Base-by-base conservation (phyloP, 306 rosid species). In the Mimosa pudica region DNA sequence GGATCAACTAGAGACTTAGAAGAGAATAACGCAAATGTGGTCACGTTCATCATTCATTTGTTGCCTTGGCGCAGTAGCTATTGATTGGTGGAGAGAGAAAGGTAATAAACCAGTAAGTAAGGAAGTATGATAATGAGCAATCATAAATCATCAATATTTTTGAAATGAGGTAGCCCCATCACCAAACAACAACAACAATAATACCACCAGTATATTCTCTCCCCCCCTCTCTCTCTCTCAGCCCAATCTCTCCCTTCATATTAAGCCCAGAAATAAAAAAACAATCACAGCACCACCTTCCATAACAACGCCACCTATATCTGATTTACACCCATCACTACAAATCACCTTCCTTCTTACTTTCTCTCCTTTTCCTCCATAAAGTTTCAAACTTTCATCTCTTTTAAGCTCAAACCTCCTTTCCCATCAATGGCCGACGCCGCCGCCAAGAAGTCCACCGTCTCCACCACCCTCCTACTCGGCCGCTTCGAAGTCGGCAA, bases 351-450 rank as follows among this genome's bases (percentile, higher is more conserved):
- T 48, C 72, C 75, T 20, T 74, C 18, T 80, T 66, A 12, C 30
- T 4, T 55, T 36, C 16, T 3, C 10, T 8, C 46, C 36, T 6
- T 54, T 18, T 57, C 8, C 30, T 57, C 32, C 13, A 3, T 0
- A 35, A 61, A 14, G 14, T 4, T 17, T 51, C 5, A 7, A 80
- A 46, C 38, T 77, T 63, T 11, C 46, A 36, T 38, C 5, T 38
- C 5, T 38, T 38, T 38, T 38, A 3, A 17, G 7, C 36, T 54
- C 60, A 71, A 16, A 4, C 12, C 4, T 20, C 36, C 44, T 12
- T 51, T 24, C 65, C 66, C 88, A 24, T 71, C 85, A 51, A 89
- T 89, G 93, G 93, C 89, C 62, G 87, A 78, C 69, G 20, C 2
- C 18, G 8, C 58, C 58, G 17, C 16, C 20, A 52, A 52, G 55